Percentiles rank a stretch among this genome's conserved stretches.
Conservation (phyloP, 2,329 filamentous ascomycete species). For the Colletotrichum coccodes region DNA sequence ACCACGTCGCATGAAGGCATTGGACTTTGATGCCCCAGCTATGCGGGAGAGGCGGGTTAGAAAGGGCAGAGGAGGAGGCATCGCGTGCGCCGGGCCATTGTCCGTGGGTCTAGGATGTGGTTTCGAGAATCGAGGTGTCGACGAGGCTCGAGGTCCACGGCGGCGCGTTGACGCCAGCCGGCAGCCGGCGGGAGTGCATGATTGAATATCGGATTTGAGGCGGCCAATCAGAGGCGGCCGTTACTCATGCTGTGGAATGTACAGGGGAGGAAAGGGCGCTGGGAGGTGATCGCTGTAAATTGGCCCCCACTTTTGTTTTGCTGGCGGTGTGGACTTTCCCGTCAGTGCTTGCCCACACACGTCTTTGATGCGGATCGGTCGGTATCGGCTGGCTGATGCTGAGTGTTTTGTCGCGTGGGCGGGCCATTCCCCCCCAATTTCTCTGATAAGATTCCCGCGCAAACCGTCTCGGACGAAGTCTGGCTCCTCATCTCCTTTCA, state of each 20-base stretch:
- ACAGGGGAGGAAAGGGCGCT: background rate
- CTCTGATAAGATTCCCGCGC: conserved; percentile 29
- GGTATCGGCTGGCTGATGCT: conserved; percentile 10
- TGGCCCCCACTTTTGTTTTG: conserved; percentile 16
- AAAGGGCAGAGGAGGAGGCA: conserved; percentile 14
- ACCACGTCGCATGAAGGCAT: conserved; percentile 15
- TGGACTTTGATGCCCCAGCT: conserved; percentile 1
- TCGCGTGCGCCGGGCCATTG: conserved; percentile 28
- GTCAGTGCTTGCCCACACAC: background rate
- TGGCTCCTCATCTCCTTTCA: background rate
- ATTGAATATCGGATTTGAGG: background rate
- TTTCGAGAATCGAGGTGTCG: conserved; percentile 14
- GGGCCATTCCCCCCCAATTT: conserved; percentile 11
- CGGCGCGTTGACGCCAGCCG: background rate
- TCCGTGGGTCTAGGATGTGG: conserved; percentile 16
- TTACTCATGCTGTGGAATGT: background rate
- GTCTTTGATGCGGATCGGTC: conserved; percentile 16
- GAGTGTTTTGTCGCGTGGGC: conserved; percentile 7
- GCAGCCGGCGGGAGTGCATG: background rate
- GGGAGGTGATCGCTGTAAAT: background rate
- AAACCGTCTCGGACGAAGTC: background rate
- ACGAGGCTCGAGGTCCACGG: background rate
- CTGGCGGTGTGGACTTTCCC: conserved; percentile 17
- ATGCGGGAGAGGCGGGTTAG: background rate
- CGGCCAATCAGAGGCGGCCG: background rate